These are phyloP conservation scores for Amanita polypyramis DNA, from an alignment of 768 basidiomycete genomes.

Conservation along the genomic window DNA sequence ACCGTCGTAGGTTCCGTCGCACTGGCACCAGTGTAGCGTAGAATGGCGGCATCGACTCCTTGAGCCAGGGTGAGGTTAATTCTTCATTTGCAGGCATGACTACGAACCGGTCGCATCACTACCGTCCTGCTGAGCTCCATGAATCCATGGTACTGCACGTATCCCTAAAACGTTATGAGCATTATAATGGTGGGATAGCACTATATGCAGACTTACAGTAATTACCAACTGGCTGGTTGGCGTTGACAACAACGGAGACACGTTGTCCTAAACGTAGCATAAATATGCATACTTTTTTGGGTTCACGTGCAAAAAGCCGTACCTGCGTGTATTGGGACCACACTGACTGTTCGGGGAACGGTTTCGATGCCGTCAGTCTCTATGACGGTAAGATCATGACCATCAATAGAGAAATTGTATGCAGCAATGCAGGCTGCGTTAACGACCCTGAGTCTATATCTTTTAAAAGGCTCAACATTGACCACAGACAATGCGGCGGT, in stretches of 20 bases:
- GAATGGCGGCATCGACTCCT: constrained; percentile 31
- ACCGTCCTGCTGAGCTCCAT: background rate
- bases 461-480: constrained; percentile 19
- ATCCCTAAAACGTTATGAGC: background rate
- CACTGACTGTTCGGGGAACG: constrained; percentile 31
- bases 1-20: constrained; percentile 19
- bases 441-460: constrained; percentile 28
- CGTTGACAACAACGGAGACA: constrained; percentile 27
- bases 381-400: constrained; percentile 40
- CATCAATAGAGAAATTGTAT: constrained; percentile 35
- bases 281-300: background rate
- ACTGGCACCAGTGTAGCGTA: constrained; percentile 27
- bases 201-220: constrained; percentile 37
- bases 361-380: constrained; percentile 39
- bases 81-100: background rate
- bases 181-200: constrained; percentile 14
- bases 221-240: constrained; percentile 35
- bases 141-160: constrained; percentile 3
- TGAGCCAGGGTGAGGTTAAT: background rate
- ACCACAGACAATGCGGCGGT: constrained; percentile 21
- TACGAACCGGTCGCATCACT: constrained; percentile 6
- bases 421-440: constrained; percentile 23
- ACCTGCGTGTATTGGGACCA: constrained; percentile 24
- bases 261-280: constrained; percentile 20
- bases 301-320: background rate